Conservation (phyloP, 768 basidiomycete species). For the Amanita pallidorosea region DNA sequence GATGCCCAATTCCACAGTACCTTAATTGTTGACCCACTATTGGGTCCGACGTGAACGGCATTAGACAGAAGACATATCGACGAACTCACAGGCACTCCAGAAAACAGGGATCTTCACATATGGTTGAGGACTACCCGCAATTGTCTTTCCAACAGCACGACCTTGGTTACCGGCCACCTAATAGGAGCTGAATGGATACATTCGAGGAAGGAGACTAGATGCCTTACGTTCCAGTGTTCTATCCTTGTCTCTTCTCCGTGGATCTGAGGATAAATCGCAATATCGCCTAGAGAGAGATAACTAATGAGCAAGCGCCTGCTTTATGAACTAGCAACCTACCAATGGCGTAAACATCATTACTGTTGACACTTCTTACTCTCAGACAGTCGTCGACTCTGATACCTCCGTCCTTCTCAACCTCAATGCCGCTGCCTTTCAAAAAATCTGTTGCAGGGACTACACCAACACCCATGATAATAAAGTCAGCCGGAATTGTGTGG, state of each 20-base stretch:
- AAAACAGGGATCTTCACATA: slow-evolving; percentile 78
- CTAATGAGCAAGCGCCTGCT: background rate
- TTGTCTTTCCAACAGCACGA: slow-evolving; percentile 70
- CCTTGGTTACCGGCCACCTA: slow-evolving; percentile 83
- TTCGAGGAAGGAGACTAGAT: background rate
- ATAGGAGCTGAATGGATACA: background rate
- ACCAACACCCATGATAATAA: slow-evolving; percentile 80
- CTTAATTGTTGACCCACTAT: slow-evolving; percentile 78
- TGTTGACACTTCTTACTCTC: slow-evolving; percentile 35
- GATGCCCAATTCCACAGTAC: slow-evolving; percentile 67
- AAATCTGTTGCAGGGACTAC: slow-evolving; percentile 76
- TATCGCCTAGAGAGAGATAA: slow-evolving; percentile 42
- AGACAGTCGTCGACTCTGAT: slow-evolving; percentile 70
- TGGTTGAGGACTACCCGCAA: slow-evolving; percentile 53
- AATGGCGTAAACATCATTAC: slow-evolving; percentile 58
- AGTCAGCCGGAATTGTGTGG: slow-evolving; percentile 56
- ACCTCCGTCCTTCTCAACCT: slow-evolving; percentile 67
- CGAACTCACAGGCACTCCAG: slow-evolving; percentile 75
- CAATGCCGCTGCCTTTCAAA: slow-evolving; percentile 58
- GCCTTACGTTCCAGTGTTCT: slow-evolving; percentile 83
- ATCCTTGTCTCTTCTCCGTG: slow-evolving; percentile 48
- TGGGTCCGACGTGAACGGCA: background rate
- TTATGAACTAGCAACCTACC: slow-evolving; percentile 25
- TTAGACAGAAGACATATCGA: background rate
- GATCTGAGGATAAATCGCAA: slow-evolving; percentile 66